Base-by-base conservation (phyloP, 805 yeast species). In the Candida patagonica region DNA sequence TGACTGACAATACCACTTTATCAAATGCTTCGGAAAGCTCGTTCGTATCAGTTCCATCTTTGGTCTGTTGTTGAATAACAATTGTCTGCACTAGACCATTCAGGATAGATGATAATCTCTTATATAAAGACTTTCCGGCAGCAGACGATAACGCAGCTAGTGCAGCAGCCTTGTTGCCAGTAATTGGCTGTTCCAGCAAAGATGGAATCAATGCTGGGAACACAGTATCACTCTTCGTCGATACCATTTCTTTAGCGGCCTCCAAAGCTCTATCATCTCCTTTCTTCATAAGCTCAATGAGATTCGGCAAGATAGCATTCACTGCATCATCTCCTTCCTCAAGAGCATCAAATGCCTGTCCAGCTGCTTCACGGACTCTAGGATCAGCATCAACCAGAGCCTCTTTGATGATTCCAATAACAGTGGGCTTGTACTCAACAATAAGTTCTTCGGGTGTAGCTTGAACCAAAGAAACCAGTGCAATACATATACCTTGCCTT, bases 401-500 rank as follows among this genome's bases (percentile, higher is more conserved):
- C 33, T 73, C 74, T 43, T 89, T 76, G 34, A 89, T 77, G 49
- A 89, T 82, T 21, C 67, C 68, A 47, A 89, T 80, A 53, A 92
- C 76, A 1, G 69, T 66, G 4, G 67, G 73, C 62, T 85, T 85
- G 62, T 76, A 80, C 47, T 74, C 76, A 21, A 55, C 64, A 43
- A 89, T 67, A 6, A 76, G 72, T 12, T 76, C 82, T 3, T 65
- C 58, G 7, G 75, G 66, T 3, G 94, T 74, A 0, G 95, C 82
- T 48, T 76, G 78, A 46, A 88, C 77, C 46, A 92, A 75, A 58
- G 88, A 97, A 32, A 78, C 74, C 36, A 87, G 67, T 6, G 98
- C 98, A 58, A 89, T 77, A 68, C 98, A 92, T 38, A 92, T 85
- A 68, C 99, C 99, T 66, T 88, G 94, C 57, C 83, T 84, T 26